Evolutionary conservation across 345 rosid genomes (phyloP).

Genomic region (Sapria himalayana): DNA sequence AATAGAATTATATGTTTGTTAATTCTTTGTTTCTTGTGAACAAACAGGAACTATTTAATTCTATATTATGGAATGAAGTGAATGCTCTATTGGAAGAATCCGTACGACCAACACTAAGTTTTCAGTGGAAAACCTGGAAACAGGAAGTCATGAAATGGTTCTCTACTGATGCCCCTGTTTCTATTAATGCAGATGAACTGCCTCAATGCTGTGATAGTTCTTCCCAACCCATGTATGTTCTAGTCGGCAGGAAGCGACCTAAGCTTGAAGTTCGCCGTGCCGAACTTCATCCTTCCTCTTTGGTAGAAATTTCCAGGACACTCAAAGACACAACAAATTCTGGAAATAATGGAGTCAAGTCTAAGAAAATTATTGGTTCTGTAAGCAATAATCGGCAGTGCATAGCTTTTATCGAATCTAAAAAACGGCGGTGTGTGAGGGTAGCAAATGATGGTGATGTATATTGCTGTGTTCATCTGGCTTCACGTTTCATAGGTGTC

Average conservation of each 20-base stretch:
- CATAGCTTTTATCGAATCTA: conserved; percentile 72
- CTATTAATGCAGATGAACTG: conserved; percentile 22
- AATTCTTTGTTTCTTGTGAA: background rate
- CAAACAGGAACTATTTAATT: conserved; percentile 64
- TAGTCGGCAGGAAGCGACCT: conserved; percentile 52
- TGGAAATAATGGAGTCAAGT: conserved; percentile 17
- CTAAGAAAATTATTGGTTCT: conserved; percentile 25
- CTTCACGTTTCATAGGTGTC: conserved; percentile 68
- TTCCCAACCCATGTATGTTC: no score
- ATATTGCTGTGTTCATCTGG: conserved; percentile 93
- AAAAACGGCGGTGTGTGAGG: conserved; percentile 94
- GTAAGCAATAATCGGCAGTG: conserved; percentile 71
- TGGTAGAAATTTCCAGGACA: conserved; percentile 35
- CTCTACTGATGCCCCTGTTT: conserved; percentile 27
- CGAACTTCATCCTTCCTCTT: conserved; percentile 39
- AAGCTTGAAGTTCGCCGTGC: conserved; percentile 94
- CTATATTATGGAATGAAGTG: conserved; percentile 66
- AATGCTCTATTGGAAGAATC: conserved; percentile 46
- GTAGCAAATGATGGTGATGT: conserved; percentile 97
- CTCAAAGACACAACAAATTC: conserved; percentile 22
- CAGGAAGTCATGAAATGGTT: conserved; percentile 76
- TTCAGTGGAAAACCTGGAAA: conserved; percentile 99
- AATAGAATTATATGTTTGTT: background rate
- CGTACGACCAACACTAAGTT: conserved; percentile 40
- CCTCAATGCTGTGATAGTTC: conserved; percentile 22